Base-by-base conservation (phyloP, 768 basidiomycete species). In the Lentinus brumalis region DNA sequence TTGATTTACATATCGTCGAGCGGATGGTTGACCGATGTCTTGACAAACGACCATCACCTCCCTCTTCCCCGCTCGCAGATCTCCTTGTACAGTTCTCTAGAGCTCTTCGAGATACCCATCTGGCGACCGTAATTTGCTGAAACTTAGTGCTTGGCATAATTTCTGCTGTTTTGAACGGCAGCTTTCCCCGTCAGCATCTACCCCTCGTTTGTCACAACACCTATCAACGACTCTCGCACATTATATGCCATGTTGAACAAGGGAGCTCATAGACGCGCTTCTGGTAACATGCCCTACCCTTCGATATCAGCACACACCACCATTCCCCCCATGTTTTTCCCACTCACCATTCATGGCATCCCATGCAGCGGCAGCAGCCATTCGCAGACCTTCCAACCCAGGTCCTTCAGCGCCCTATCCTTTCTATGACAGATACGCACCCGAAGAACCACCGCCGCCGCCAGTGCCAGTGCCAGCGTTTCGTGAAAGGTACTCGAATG, bases 391-490 rank as follows among this genome's bases (percentile, higher is more conserved):
- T 42, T 65, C 80, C 79, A 56, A 78, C 77, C 78, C 84, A 51
- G 74, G 75, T 41, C 67, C 81, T 38, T 72, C 81, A 61, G 75
- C 81, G 42, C 75, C 79, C 58, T 76, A 73, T 59, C 47, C 66
- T 15, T 67, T 79, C 30, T 84, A 84, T 65, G 83, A 87, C 66
- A 79, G 79, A 52, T 86, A 86, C 69, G 75, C 77, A 32, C 79
- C 57, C 21, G 57, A 63, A 14, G 62, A 59, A n/a, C 57, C 57
- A 31, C 50, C 31, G 11, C 35, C 21, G 31, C 70, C 77, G 59
- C 75, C 75, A 29, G 66, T 10, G 32, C 21, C 75, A 41, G 61
- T 69, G 11, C 65, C 74, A 18, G 65, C 73, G 49, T 77, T 79
- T 66, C 79, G 64, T 26, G 66, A 79, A 56, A 78, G 78, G 39